Percentiles rank a stretch among this genome's conserved stretches.
Evolutionary conservation across 225 moss, liverwort and hornwort species (phyloP).

Genomic region (Sphagnum tenellum): DNA sequence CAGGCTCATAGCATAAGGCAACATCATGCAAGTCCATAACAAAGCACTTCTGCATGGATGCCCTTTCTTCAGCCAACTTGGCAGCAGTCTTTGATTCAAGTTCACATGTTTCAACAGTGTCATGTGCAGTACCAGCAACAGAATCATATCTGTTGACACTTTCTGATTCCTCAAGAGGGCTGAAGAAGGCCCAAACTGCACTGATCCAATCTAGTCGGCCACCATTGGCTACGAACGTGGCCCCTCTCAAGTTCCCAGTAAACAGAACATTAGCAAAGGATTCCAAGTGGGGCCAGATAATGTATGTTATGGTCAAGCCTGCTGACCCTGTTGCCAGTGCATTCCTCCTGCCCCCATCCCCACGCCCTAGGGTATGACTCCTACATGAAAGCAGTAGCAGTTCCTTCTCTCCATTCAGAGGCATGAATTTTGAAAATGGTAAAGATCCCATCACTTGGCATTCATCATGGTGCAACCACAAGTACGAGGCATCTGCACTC

Average conservation of each 20-base stretch:
- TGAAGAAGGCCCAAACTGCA: conserved; percentile 58
- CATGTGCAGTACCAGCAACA: conserved; percentile 6
- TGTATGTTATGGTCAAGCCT: conserved; percentile 67
- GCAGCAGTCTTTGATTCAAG: neutral
- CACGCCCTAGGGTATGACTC: conserved; percentile 72
- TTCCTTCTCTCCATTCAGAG: conserved; percentile 53
- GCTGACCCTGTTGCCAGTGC: conserved; percentile 79
- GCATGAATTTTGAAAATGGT: conserved; percentile 30
- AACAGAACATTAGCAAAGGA: conserved; percentile 61
- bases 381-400: conserved; percentile 78
- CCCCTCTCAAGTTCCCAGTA: conserved; percentile 67
- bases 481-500: conserved; percentile 50
- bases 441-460: conserved; percentile 75
- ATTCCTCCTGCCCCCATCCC: conserved; percentile 92
- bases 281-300: conserved; percentile 79
- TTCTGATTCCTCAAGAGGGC: conserved; percentile 23
- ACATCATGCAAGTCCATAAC: conserved; percentile 89
- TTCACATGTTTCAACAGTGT: conserved; percentile 3
- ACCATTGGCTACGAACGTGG: conserved; percentile 81
- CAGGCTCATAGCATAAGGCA: conserved; percentile 92
- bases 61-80: neutral
- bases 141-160: conserved; percentile 6
- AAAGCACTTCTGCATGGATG: conserved; percentile 12
- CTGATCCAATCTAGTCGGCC: conserved; percentile 83
- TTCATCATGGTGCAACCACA: conserved; percentile 85